Evolutionary conservation across 1,284 basidiomycete genomes (phyloP).

Genomic region (Puccinia polysora): DNA sequence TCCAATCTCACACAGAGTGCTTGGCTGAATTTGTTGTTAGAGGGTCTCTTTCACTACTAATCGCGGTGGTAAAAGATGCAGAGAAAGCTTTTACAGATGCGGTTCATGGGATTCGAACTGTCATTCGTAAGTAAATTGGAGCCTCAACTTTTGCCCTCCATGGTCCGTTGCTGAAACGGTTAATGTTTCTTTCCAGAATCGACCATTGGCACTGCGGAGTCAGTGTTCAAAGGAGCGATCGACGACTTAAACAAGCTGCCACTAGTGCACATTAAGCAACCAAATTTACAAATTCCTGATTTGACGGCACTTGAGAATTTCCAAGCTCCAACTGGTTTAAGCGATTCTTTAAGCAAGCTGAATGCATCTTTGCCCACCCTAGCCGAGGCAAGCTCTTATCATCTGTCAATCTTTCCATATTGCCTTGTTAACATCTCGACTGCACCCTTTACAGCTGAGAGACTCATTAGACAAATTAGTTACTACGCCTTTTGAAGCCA

Average conservation of each 20-base stretch:
- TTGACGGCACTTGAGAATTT: conserved; percentile 49
- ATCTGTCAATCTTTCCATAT: not conserved
- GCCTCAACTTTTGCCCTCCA: not conserved
- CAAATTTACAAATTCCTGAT: conserved; percentile 16
- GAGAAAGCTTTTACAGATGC: conserved; percentile 48
- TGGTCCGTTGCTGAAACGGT: too few relatives aligned
- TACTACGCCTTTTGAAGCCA: conserved; percentile 37
- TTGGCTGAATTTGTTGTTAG: conserved; percentile 49
- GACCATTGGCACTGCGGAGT: conserved; percentile 42
- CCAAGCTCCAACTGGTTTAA: conserved; percentile 48
- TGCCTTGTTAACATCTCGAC: not conserved
- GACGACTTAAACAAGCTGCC: conserved; percentile 33
- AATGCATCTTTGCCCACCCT: conserved; percentile 50
- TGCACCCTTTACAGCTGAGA: conserved; percentile 24
- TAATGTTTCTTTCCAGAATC: conserved; percentile 35
- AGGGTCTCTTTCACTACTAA: conserved; percentile 48
- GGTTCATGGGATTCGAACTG: conserved; percentile 46
- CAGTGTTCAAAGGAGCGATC: conserved; percentile 33
- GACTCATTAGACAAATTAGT: conserved; percentile 36
- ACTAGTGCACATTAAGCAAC: conserved; percentile 16
- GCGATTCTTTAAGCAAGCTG: conserved; percentile 47
- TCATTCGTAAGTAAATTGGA: conserved; percentile 47
- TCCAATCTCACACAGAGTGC: conserved; percentile 8
- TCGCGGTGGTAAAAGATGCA: conserved; percentile 48
- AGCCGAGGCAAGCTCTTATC: conserved; percentile 45